Evolutionary conservation across 2,329 filamentous ascomycete species (phyloP), one percentile per base, ranked within the genome.

Genomic region (Colletotrichum limetticola): DNA sequence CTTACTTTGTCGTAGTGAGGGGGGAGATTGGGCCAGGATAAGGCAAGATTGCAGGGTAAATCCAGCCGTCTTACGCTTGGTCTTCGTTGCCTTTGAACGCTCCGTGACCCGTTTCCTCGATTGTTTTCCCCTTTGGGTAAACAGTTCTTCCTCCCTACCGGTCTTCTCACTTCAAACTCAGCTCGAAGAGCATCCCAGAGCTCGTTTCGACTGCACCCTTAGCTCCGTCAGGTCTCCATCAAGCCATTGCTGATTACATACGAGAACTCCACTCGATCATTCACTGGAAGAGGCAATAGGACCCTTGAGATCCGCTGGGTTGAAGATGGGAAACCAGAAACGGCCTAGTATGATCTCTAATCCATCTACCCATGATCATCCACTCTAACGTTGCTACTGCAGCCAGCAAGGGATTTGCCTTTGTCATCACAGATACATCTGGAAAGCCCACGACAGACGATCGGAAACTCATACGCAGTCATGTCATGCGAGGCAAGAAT

Each of bases 331-430:
- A 1, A 57, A 59, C 32, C 55, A 64, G 26, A 70, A 70, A 30
- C 35, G 46, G 4, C 19, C 52, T n/a, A 35, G 70, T 72, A 70
- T n/a, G 70, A 49, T 49, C 42, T 49, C 42, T n/a, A 11, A 42
- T 8, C 37, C 37, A 42, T 42, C 16, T 42, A 19, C 37, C 37
- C 37, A 42, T 42, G 6, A 4, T 22, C 42, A 22, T 49, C 8
- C 11, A 58, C 28, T 46, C 60, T 72, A 61, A 72, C 37, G 1
- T 11, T 22, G 2, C 28, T 14, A 4, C 56, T 19, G 8, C 28
- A 72, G 66, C n/a, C 4, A 65, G 49, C 55, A 78, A 76, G 8
- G 68, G 67, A 2, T 80, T 81, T n/a, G 76, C 77, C 49, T 81
- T 81, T 28, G 75, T 81, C n/a, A 69, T 74, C 9, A 75, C 76